Conservation (phyloP, 2,329 filamentous ascomycete genomes). For the Incumbomyces lentus region DNA sequence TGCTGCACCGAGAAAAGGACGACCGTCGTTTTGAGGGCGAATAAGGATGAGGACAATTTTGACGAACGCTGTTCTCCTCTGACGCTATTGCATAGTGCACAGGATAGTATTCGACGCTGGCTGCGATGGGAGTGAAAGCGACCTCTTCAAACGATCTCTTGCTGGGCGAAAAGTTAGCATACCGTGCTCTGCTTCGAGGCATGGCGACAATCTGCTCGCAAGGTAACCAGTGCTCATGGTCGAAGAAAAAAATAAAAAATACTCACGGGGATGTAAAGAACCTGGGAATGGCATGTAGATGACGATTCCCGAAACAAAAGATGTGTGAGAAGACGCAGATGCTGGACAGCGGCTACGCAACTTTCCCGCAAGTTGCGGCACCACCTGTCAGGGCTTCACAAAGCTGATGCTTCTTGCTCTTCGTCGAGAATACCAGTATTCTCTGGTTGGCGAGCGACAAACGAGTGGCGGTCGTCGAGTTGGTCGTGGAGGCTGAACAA, state of each 20-base stretch:
- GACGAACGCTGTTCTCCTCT: neutral
- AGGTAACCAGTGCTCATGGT: neutral
- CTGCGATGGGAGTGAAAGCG: conserved; percentile 6
- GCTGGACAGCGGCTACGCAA: conserved; percentile 3
- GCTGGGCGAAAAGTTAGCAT: conserved; percentile 18
- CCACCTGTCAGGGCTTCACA: neutral
- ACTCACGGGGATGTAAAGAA: neutral
- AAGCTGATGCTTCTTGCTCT: conserved; percentile 1
- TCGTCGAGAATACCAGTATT: conserved; percentile 3
- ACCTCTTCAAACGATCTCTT: conserved; percentile 20
- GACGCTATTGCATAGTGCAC: conserved; percentile 3
- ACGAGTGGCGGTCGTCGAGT: conserved; percentile 3
- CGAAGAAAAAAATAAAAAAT: neutral
- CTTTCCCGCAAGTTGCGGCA: neutral
- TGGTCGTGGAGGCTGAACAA: neutral
- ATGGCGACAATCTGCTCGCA: conserved; percentile 4
- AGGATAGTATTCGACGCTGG: neutral
- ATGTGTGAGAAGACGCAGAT: conserved; percentile 1
- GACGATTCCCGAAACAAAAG: neutral
- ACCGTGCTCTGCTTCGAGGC: conserved; percentile 9
- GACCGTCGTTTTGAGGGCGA: conserved; percentile 15
- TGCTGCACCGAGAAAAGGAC: conserved; percentile 11
- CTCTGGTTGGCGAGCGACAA: neutral
- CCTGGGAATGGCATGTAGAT: neutral
- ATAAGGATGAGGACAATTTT: neutral